A percentile compares a stretch with the other conserved stretches of the same genome.
phyloP scores from a whole-genome alignment of 2,329 filamentous ascomycete genomes.

The Pseudogymnoascus pannorum region DNA sequence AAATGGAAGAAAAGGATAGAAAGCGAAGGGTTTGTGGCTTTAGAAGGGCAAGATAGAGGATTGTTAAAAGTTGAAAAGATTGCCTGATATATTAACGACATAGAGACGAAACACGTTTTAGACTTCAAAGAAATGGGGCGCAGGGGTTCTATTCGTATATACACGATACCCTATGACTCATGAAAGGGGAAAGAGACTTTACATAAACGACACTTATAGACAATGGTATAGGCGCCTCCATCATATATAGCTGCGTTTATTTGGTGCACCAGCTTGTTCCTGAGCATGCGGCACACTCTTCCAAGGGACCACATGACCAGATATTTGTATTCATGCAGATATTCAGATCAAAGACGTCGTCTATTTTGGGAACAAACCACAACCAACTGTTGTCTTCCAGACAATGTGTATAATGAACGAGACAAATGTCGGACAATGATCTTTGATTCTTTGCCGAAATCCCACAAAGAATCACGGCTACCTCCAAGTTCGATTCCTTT shows the following conservation, averaged over 20 bases:
- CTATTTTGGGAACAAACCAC: background rate
- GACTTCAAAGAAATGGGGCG: background rate
- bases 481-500: background rate
- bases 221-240: background rate
- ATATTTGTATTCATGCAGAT: background rate
- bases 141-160: background rate
- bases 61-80: slow-evolving; percentile 41
- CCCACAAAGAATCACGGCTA: background rate
- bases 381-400: background rate
- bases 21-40: slow-evolving; percentile 44
- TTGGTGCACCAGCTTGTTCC: too few relatives aligned
- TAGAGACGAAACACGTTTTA: background rate
- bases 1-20: slow-evolving; percentile 73
- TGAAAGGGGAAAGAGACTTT: background rate
- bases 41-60: slow-evolving; percentile 40
- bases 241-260: background rate
- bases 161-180: background rate
- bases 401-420: background rate
- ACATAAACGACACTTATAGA: background rate
- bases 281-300: background rate
- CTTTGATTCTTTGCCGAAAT: background rate
- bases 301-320: background rate
- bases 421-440: background rate
- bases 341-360: background rate
- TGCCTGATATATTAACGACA: slow-evolving; percentile 10